Percentiles rank a stretch among this genome's conserved stretches.
phyloP scores from a whole-genome alignment of 768 basidiomycete genomes.

The Mycena leptocephala region DNA sequence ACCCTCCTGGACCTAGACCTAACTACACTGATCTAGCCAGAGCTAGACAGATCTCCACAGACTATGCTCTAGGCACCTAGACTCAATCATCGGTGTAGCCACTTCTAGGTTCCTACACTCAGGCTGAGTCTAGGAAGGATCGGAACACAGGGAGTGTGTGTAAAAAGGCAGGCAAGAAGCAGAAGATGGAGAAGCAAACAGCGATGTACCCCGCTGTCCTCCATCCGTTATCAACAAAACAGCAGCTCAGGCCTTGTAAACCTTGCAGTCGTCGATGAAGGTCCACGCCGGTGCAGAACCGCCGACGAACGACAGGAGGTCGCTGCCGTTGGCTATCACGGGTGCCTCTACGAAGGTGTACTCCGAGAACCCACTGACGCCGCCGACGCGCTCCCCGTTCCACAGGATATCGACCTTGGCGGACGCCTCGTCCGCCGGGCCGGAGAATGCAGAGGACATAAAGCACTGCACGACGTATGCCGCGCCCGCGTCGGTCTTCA shows the following conservation, averaged over 20 bases:
- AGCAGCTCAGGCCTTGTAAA: slow-evolving; percentile 41
- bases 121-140: no score
- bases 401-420: slow-evolving; percentile 61
- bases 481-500: slow-evolving; percentile 55
- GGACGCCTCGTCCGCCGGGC: slow-evolving; percentile 46
- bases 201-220: no score
- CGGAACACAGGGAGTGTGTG: no score
- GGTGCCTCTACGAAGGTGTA: slow-evolving; percentile 56
- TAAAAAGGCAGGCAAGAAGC: no score
- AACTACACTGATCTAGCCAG: no score
- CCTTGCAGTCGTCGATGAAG: slow-evolving; percentile 62
- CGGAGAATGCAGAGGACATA: slow-evolving; percentile 57
- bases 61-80: no score
- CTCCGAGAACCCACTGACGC: slow-evolving; percentile 53
- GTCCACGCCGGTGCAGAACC: slow-evolving; percentile 65
- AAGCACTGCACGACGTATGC: slow-evolving; percentile 62
- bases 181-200: no score
- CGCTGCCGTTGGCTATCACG: slow-evolving; percentile 54
- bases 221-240: no score
- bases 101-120: no score
- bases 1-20: no score
- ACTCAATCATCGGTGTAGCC: no score
- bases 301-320: slow-evolving; percentile 58
- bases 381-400: slow-evolving; percentile 56
- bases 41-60: no score